Conservation (phyloP, 768 basidiomycete genomes). For the Pulveroboletus sp. region DNA sequence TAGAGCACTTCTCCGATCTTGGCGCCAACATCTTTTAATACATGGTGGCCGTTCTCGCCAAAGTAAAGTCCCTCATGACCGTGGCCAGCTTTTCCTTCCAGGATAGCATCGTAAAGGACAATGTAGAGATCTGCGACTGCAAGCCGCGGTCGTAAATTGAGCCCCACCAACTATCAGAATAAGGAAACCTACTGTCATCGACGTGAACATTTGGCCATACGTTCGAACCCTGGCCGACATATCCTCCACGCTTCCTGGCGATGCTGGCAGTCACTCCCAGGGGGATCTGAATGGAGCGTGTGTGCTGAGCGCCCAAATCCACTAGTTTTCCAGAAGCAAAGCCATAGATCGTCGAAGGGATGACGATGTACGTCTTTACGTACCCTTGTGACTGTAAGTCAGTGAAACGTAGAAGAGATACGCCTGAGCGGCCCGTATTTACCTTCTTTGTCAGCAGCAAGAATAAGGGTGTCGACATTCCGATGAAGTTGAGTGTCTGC, state of each 20-base stretch:
- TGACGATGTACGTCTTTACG: constrained; percentile 38
- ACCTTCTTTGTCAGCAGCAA: constrained; percentile 49
- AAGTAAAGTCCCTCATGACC: constrained; percentile 52
- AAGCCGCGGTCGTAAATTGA: not conserved
- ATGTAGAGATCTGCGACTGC: constrained; percentile 40
- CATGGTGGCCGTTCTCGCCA: constrained; percentile 48
- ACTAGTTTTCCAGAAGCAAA: constrained; percentile 46
- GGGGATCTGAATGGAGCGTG: constrained; percentile 56
- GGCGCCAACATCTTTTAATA: constrained; percentile 40
- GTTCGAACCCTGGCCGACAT: constrained; percentile 58
- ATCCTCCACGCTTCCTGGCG: constrained; percentile 49
- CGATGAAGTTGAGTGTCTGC: constrained; percentile 46
- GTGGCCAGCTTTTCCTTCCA: constrained; percentile 19
- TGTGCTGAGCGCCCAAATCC: constrained; percentile 42
- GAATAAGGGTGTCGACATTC: constrained; percentile 44
- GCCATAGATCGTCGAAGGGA: constrained; percentile 60
- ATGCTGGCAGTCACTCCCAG: constrained; percentile 40
- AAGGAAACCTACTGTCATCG: constrained; percentile 35
- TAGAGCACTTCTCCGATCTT: constrained; percentile 36
- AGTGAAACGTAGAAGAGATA: not conserved
- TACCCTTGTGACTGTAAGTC: constrained; percentile 13
- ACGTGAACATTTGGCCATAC: constrained; percentile 60
- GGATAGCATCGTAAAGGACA: constrained; percentile 38
- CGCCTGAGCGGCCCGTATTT: not conserved
- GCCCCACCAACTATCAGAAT: not conserved